These are phyloP conservation scores for bread wheat (Triticum aestivum) DNA, from an alignment of 176 grass and related monocot genomes.

Conservation along the genomic window DNA sequence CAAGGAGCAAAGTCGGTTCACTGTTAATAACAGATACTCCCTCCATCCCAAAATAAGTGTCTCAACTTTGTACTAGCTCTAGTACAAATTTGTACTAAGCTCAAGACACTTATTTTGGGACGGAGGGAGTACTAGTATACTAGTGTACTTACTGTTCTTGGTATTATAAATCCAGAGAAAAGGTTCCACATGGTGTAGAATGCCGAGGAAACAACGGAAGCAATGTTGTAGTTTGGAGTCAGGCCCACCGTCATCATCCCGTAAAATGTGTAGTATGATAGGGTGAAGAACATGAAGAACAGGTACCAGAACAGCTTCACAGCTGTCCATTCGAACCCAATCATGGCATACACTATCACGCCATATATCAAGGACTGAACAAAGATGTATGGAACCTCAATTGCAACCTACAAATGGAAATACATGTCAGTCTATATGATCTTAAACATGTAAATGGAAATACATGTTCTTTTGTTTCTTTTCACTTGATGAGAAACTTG, in stretches of 20 bases:
- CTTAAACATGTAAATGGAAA: background rate
- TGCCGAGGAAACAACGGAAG: slow-evolving; percentile 15
- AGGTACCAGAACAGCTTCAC: slow-evolving; percentile 79
- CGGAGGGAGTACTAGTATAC: too few species aligned
- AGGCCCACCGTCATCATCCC: slow-evolving; percentile 83
- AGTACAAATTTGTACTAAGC: too few species aligned
- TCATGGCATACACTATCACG: slow-evolving; percentile 64
- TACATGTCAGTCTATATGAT: background rate
- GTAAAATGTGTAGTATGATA: slow-evolving; percentile 80
- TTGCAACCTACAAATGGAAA: background rate
- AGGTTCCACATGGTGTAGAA: slow-evolving; percentile 20
- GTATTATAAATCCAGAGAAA: slow-evolving; percentile 16
- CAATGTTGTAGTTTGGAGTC: slow-evolving; percentile 66
- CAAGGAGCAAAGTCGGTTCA: background rate
- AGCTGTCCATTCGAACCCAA: slow-evolving; percentile 75
- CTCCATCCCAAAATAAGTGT: too few species aligned
- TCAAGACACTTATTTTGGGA: too few species aligned
- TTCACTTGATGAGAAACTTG: too few species aligned
- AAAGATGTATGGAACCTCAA: slow-evolving; percentile 64
- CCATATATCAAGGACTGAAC: slow-evolving; percentile 65
- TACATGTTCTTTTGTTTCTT: too few species aligned
- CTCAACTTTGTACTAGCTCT: too few species aligned
- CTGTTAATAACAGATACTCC: background rate
- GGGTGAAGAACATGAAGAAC: slow-evolving; percentile 90
- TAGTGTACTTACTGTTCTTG: slow-evolving; percentile 10